These are phyloP conservation scores for Diplogelasinospora grovesii DNA, from an alignment of 495 filamentous ascomycete genomes.

Conservation along the genomic window DNA sequence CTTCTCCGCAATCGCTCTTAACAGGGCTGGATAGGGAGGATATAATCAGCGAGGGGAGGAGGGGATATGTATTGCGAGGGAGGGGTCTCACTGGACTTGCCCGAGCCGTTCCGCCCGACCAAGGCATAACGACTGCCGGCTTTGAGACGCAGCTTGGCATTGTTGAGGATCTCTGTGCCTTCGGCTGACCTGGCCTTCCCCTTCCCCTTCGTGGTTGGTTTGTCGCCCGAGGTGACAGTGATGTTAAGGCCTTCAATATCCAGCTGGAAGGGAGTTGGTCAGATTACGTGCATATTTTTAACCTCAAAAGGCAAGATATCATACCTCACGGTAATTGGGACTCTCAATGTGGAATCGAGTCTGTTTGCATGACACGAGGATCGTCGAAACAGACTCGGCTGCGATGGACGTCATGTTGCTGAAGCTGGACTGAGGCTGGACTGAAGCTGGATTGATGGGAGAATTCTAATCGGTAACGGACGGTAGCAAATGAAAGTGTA, in stretches of 20 bases:
- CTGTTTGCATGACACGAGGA: constrained; percentile 50
- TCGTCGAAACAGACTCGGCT: constrained; percentile 40
- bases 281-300: neutral
- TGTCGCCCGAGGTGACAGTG: constrained; percentile 39
- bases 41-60: neutral
- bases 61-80: neutral
- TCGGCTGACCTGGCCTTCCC: constrained; percentile 43
- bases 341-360: constrained; percentile 51
- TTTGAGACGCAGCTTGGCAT: constrained; percentile 63
- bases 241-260: constrained; percentile 63
- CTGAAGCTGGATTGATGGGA: too few species aligned
- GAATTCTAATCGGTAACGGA: too few species aligned
- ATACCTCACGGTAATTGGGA: constrained; percentile 47
- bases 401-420: constrained; percentile 46
- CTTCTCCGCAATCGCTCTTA: constrained; percentile 69
- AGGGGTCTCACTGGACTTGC: constrained; percentile 62
- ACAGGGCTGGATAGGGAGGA: constrained; percentile 43
- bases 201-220: constrained; percentile 13
- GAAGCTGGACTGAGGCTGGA: too few species aligned
- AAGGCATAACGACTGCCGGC: constrained; percentile 66
- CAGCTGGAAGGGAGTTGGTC: constrained; percentile 36
- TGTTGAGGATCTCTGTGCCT: constrained; percentile 59
- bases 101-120: constrained; percentile 70
- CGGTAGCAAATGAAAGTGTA: too few species aligned
- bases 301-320: neutral